Conservation (phyloP, 148 eudicot genomes). For the Chenopodium formosanum region DNA sequence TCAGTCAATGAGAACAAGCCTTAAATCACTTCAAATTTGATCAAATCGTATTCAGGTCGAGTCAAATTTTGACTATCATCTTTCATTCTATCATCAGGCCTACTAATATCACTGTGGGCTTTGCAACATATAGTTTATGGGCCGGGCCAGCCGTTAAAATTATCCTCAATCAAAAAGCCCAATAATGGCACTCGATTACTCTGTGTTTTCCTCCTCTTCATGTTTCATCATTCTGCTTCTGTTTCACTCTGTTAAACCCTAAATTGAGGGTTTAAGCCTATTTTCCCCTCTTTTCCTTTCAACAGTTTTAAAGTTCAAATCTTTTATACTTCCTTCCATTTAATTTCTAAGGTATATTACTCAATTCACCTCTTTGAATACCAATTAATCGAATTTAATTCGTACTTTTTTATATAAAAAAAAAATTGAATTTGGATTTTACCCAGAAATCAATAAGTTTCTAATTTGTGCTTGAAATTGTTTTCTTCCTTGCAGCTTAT, state of each 20-base stretch:
- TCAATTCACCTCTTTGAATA: background rate
- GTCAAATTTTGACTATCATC: too few relatives aligned
- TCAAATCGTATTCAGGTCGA: too few relatives aligned
- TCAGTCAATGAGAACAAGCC: too few relatives aligned
- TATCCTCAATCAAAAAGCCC: too few relatives aligned
- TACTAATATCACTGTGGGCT: too few relatives aligned
- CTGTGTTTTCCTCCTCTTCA: background rate
- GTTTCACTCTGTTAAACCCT: constrained; percentile 12
- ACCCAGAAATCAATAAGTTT: background rate
- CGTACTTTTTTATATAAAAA: background rate
- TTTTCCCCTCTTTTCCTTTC: background rate
- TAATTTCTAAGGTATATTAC: background rate
- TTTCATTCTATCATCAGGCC: too few relatives aligned
- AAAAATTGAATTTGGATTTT: background rate
- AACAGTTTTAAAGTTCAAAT: background rate
- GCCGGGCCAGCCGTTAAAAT: too few relatives aligned
- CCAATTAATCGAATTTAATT: background rate
- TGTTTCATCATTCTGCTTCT: background rate
- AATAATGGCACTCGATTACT: too few relatives aligned
- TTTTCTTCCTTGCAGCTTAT: constrained; percentile 15
- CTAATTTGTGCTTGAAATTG: background rate
- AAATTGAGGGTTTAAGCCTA: constrained; percentile 14
- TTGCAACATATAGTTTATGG: too few relatives aligned
- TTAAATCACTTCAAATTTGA: too few relatives aligned
- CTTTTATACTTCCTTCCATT: background rate